Percentiles rank a stretch among this genome's conserved stretches.
Evolutionary conservation across 345 rosid genomes (phyloP).

Genomic region (Citrus unshiu): DNA sequence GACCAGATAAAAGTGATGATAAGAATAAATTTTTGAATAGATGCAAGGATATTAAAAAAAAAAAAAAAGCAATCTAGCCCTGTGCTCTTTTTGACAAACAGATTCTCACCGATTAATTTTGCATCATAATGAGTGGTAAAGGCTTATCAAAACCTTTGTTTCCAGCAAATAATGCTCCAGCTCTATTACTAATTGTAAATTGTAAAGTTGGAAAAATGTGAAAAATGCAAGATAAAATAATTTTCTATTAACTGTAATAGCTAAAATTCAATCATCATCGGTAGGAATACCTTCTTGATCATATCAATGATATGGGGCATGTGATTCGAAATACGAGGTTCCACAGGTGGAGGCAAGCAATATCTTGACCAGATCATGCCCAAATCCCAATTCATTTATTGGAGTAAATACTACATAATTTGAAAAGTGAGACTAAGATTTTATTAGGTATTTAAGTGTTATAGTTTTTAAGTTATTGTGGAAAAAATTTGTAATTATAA

Average conservation of each 20-base stretch:
- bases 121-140: too few species aligned
- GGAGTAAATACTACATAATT: constrained; percentile 71
- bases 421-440: constrained; percentile 41
- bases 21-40: too few species aligned
- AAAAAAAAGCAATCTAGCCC: too few species aligned
- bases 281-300: constrained; percentile 65
- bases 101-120: too few species aligned
- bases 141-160: too few species aligned
- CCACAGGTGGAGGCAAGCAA: constrained; percentile 56
- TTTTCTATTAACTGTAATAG: background rate
- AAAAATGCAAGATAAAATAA: background rate
- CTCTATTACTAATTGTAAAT: background rate
- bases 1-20: too few species aligned
- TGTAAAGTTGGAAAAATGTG: background rate
- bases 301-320: constrained; percentile 78
- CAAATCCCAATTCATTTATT: constrained; percentile 82
- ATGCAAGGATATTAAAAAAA: too few species aligned
- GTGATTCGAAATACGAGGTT: constrained; percentile 90
- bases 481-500: accelerated
- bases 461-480: too few species aligned
- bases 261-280: background rate
- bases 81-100: too few species aligned
- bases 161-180: too few species aligned
- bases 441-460: too few species aligned
- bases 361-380: constrained; percentile 84